Base-by-base conservation (phyloP, 495 filamentous ascomycete species). In the Tuber calosporum region DNA sequence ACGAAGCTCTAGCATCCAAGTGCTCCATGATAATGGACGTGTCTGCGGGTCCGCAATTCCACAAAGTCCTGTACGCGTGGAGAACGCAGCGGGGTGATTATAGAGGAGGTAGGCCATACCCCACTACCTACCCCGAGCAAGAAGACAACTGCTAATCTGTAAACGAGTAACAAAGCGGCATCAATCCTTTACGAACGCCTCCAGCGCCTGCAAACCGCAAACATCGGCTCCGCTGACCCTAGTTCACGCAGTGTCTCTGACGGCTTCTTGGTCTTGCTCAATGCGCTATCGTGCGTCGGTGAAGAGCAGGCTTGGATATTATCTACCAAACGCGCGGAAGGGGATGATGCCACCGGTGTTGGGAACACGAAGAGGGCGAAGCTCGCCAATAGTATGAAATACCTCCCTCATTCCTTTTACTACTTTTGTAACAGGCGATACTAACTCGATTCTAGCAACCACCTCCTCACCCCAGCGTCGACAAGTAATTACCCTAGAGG, bases 11-110 rank as follows among this genome's bases (percentile, higher is more conserved):
- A 13, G 82, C 85, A 45, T 88, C 89, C 41, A 87, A 88, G 81
- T 90, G 88, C 79, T 84, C 85, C 41, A 84, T 85, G 15, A 86
- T 86, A 37, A 80, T 86, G 34, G 89, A 89, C 75, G 85, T 91
- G 42, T 81, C 85, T 62, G 83, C 84, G 34, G 87, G 86, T 37
- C 85, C 87, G 1, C 89, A 88, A 9, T 94, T 91, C 82, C 90
- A 90, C 80, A 90, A 92, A 77, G 89, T 97, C 66, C 88, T 98
- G 39, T 95, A 96, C 77, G 89, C 93, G 34, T 98, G 92, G 87
- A 89, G 96, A 70, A 89, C 97, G 72, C 87, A 88, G 75, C 90
- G 89, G 69, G 87, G 88, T 71, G 92, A 99, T 82, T 95, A 92
- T 83, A 92, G 94, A 48, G 95, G 94, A 68, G 73, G 73, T 74